Evolutionary conservation across 371 early-diverging fungal species (phyloP).

Genomic region (Neoconidiobolus thromboides): DNA sequence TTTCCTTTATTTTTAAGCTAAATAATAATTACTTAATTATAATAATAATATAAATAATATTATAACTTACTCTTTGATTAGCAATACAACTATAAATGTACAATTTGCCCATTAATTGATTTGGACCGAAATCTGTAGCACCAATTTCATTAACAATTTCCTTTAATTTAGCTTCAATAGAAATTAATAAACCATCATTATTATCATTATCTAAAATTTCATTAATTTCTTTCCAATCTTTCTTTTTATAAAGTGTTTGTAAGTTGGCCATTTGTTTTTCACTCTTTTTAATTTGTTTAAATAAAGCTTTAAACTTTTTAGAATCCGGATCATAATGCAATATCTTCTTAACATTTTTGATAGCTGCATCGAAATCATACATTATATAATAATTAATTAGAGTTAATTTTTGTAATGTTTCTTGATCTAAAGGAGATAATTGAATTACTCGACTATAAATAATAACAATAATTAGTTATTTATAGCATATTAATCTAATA

Average conservation of each 20-base stretch:
- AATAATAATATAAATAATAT: background rate
- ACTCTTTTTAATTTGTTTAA: slow-evolving; percentile 48
- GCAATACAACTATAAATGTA: slow-evolving; percentile 38
- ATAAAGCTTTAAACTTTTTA: slow-evolving; percentile 56
- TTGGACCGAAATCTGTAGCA: slow-evolving; percentile 21
- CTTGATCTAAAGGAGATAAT: slow-evolving; percentile 42
- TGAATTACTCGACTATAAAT: slow-evolving; percentile 11
- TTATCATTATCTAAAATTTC: slow-evolving; percentile 19
- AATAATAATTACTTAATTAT: background rate
- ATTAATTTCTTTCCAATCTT: slow-evolving; percentile 43
- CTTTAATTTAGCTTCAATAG: slow-evolving; percentile 22
- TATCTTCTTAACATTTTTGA: slow-evolving; percentile 59
- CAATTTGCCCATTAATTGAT: slow-evolving; percentile 27
- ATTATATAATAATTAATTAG: slow-evolving; percentile 51
- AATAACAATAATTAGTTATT: background rate
- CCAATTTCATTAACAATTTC: slow-evolving; percentile 16
- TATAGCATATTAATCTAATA: background rate
- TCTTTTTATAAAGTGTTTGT: slow-evolving; percentile 25
- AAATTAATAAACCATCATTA: slow-evolving; percentile 24
- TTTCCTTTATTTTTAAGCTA: slow-evolving; percentile 21
- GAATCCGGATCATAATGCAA: slow-evolving; percentile 79
- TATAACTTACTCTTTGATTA: slow-evolving; percentile 25
- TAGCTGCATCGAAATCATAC: slow-evolving; percentile 44
- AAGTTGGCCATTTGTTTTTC: slow-evolving; percentile 49
- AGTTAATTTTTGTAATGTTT: slow-evolving; percentile 36